Base-by-base conservation (phyloP, 1,284 basidiomycete genomes). In the Tilletia walkeri region DNA sequence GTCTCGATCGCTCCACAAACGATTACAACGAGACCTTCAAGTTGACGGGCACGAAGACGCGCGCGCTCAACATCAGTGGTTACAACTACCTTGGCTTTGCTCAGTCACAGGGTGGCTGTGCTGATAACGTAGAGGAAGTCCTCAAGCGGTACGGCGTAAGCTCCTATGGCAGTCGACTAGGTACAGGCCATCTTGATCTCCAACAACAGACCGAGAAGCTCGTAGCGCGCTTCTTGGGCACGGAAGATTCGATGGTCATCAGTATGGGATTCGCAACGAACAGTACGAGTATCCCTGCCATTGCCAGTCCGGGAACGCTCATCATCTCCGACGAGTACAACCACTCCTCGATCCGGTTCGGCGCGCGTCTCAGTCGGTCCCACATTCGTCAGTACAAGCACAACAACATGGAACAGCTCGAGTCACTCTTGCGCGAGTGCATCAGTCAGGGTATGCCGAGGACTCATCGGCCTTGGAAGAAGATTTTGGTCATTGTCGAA, bases 31-130 rank as follows among this genome's bases (percentile, higher is more conserved):
- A 88, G 80, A 91, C 90, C 6, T 92, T 94, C 76, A 85, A 89
- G 54, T 87, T 91, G 76, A 91, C 92, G 0, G 95, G 94, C 73
- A 89, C 88, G 53, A 95, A 93, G 1, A 85, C 84, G 14, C 92
- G 94, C 70, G 92, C 90, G 0, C 90, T 99, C 79, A 99, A 99
- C 85, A 91, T 98, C 77, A 95, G 94, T 9, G 97, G 94, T 4
- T 99, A 99, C 88, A 99, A 99, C 86, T 99, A 99, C 84, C 92
- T 99, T 78, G 95, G 96, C 4, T 99, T 99, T 81, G 95, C 95
- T 0, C 94, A 97, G 84, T 92, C 91, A 36, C 89, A 89, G 16
- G 95, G 96, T 38, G 92, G 92, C 10, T 97, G 94, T 80, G 92
- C 95, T 1, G 95, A 98, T 80, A 92, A 92, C 0, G 94, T 94